phyloP scores from a whole-genome alignment of 805 yeast genomes.

The Ogataea degrootiae region DNA sequence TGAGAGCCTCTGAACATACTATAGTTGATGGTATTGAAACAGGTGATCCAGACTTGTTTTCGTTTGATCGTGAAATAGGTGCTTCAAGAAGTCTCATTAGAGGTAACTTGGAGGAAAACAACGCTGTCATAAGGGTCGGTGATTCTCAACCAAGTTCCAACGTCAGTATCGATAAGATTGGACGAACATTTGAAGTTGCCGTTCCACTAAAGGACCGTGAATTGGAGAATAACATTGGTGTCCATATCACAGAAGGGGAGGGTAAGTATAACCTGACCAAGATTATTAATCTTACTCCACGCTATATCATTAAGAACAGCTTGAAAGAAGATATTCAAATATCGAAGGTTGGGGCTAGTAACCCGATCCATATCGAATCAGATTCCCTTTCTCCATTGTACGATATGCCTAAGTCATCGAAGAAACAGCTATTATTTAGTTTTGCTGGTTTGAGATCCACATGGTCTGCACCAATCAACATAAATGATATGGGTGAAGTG shows the following conservation, averaged over 20 bases:
- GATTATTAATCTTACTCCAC: conserved; percentile 74
- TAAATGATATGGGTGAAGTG: conserved; percentile 79
- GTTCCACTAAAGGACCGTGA: conserved; percentile 45
- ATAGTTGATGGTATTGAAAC: conserved; percentile 23
- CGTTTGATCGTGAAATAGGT: conserved; percentile 53
- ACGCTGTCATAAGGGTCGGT: conserved; percentile 62
- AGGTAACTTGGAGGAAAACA: conserved; percentile 44
- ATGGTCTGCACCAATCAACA: conserved; percentile 87
- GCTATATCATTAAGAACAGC: conserved; percentile 70
- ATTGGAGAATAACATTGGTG: conserved; percentile 69
- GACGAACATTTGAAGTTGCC: conserved; percentile 59
- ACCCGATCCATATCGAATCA: conserved; percentile 40
- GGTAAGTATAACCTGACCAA: conserved; percentile 78
- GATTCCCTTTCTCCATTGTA: conserved; percentile 54
- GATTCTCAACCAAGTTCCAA: conserved; percentile 71
- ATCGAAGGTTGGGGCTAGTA: conserved; percentile 64
- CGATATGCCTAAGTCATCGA: conserved; percentile 49
- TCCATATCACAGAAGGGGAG: conserved; percentile 73
- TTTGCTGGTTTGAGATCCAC: conserved; percentile 50
- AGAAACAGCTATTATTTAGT: conserved; percentile 59
- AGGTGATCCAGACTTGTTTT: conserved; percentile 72
- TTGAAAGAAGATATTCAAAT: conserved; percentile 52
- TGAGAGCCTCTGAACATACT: conserved; percentile 30
- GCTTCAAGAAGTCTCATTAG: conserved; percentile 30
- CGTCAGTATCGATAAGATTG: conserved; percentile 84